Conservation (phyloP, 73 alveolate genomes). For the Paramecium pentaurelia region DNA sequence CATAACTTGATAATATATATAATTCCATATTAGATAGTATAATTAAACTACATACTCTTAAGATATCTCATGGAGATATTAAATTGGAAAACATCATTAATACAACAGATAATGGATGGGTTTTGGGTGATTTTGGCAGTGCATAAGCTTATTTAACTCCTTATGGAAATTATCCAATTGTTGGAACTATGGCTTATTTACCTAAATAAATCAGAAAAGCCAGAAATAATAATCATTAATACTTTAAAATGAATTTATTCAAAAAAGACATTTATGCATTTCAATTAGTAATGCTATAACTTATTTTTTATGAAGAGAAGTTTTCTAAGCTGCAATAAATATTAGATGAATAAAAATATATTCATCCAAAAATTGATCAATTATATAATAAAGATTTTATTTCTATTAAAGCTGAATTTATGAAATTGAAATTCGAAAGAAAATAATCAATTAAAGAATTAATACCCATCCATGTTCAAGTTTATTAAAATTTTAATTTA, state of each 20-base stretch:
- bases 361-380: neutral
- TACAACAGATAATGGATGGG: neutral
- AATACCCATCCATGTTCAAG: neutral
- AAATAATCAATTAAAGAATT: too few relatives aligned
- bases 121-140: neutral
- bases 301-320: neutral
- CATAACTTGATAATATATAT: too few relatives aligned
- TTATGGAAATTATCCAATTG: neutral
- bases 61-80: neutral
- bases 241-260: neutral
- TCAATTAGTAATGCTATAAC: neutral
- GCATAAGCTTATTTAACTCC: neutral
- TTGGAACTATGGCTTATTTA: neutral
- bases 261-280: neutral
- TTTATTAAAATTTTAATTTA: too few relatives aligned
- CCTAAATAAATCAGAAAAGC: neutral
- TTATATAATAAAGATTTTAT: neutral
- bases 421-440: neutral
- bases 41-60: neutral
- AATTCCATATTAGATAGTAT: too few relatives aligned
- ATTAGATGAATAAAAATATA: neutral
- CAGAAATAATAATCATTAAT: neutral
- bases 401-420: neutral
- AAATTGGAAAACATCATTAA: too few relatives aligned
- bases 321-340: neutral